Percentiles rank a stretch among this genome's conserved stretches.
These are phyloP conservation scores for Ceratobasidium sp. DNA, from an alignment of 1,284 basidiomycete genomes.

Conservation along the genomic window DNA sequence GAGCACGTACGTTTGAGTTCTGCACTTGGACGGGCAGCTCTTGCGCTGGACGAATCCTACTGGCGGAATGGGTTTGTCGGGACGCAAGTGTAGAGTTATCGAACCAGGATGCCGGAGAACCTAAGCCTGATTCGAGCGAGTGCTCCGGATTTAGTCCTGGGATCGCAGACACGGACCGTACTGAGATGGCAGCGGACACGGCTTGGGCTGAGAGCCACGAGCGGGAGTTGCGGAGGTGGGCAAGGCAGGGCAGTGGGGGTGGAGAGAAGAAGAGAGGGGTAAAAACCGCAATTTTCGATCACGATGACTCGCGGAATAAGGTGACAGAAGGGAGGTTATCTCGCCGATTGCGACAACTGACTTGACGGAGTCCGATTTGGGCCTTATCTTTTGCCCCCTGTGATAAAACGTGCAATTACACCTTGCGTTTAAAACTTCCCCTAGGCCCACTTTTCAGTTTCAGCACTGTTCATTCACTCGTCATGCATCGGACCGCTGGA, in stretches of 20 bases:
- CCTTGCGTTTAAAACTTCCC: background rate
- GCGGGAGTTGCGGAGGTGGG: background rate
- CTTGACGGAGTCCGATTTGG: too few relatives aligned
- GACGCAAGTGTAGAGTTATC: background rate
- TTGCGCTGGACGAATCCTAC: conserved; percentile 39
- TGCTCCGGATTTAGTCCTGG: conserved; percentile 24
- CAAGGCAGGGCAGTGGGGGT: background rate
- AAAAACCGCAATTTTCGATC: conserved; percentile 39
- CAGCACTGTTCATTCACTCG: background rate
- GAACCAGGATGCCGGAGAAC: conserved; percentile 16
- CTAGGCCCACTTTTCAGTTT: background rate
- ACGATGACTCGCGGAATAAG: conserved; percentile 37
- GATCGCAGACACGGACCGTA: conserved; percentile 34
- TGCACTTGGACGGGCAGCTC: background rate
- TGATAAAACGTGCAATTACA: background rate
- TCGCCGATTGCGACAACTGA: background rate
- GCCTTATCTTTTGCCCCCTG: too few relatives aligned
- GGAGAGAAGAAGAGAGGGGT: conserved; percentile 1
- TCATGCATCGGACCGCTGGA: background rate
- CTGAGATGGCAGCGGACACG: conserved; percentile 33
- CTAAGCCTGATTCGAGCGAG: conserved; percentile 37
- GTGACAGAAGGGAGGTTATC: too few relatives aligned
- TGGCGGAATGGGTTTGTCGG: conserved; percentile 6
- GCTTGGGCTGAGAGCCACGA: conserved; percentile 1
- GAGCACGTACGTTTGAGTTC: background rate